Evolutionary conservation across 495 filamentous ascomycete species (phyloP).

Genomic region (Pyrenopolyporus hunteri): DNA sequence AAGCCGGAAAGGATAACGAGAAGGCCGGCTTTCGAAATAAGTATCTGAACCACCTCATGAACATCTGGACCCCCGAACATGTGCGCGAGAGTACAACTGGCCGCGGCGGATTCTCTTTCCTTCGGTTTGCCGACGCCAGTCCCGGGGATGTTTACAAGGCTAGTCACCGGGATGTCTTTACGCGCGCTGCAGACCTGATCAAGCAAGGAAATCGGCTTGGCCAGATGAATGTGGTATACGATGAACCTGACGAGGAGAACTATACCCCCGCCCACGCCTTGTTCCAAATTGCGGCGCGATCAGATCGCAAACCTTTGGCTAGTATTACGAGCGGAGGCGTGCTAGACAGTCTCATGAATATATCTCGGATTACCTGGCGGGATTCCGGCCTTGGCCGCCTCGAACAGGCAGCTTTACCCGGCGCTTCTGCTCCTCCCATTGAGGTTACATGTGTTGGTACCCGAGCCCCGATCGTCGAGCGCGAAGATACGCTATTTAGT

Average conservation of each 20-base stretch:
- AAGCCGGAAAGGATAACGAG: slow-evolving; percentile 75
- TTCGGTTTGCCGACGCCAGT: slow-evolving; percentile 84
- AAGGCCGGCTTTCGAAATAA: slow-evolving; percentile 77
- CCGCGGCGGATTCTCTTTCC: slow-evolving; percentile 80
- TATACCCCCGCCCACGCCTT: slow-evolving; percentile 75
- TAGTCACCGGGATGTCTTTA: slow-evolving; percentile 59
- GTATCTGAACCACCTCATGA: slow-evolving; percentile 78
- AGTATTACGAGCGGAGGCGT: slow-evolving; percentile 76
- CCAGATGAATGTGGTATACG: slow-evolving; percentile 51
- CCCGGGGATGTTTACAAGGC: slow-evolving; percentile 71
- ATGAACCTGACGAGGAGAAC: slow-evolving; percentile 59
- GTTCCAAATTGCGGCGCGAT: slow-evolving; percentile 76
- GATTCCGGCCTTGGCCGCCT: slow-evolving; percentile 73
- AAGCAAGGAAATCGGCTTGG: slow-evolving; percentile 59
- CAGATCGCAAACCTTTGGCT: slow-evolving; percentile 68
- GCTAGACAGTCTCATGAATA: slow-evolving; percentile 76
- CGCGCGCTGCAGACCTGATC: slow-evolving; percentile 65
- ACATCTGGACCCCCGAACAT: slow-evolving; percentile 85
- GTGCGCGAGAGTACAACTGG: slow-evolving; percentile 63
- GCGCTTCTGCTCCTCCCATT: slow-evolving; percentile 86
- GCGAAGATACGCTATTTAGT: slow-evolving; percentile 80
- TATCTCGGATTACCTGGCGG: slow-evolving; percentile 70
- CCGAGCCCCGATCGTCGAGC: slow-evolving; percentile 68
- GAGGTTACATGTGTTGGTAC: slow-evolving; percentile 73
- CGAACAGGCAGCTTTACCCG: slow-evolving; percentile 77